Percentiles rank a stretch among this genome's conserved stretches.
phyloP scores from a whole-genome alignment of 1,284 basidiomycete genomes.

The Leccinum glutinopallens region DNA sequence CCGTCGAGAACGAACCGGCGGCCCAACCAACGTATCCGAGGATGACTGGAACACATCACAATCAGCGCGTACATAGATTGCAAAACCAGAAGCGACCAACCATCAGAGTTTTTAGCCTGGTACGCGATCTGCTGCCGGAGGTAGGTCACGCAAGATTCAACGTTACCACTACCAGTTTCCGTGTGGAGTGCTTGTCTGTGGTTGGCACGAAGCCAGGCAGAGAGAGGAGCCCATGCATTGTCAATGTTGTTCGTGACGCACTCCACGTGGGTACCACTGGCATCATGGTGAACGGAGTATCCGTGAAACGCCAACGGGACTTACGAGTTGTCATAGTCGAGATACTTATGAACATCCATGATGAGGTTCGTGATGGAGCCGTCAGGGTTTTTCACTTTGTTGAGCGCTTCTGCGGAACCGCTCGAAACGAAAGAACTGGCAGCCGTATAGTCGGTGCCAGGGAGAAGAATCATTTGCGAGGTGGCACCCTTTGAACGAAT shows the following conservation, averaged over 20 bases:
- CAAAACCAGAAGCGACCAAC: constrained; percentile 23
- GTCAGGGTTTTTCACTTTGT: constrained; percentile 54
- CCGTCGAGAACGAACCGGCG: constrained; percentile 39
- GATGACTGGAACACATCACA: constrained; percentile 32
- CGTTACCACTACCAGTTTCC: constrained; percentile 63
- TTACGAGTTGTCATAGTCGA: constrained; percentile 58
- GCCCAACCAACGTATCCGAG: constrained; percentile 51
- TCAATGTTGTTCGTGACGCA: constrained; percentile 57
- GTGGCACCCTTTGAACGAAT: constrained; percentile 50
- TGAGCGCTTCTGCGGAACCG: constrained; percentile 55
- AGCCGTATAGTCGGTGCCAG: constrained; percentile 55
- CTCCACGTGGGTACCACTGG: constrained; percentile 30
- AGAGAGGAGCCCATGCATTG: constrained; percentile 49
- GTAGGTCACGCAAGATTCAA: constrained; percentile 48
- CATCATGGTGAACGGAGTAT: constrained; percentile 19
- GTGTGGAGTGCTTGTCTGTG: constrained; percentile 62
- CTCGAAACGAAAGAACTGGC: constrained; percentile 53
- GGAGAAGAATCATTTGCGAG: constrained; percentile 55
- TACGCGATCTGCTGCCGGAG: constrained; percentile 53
- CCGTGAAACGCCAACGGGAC: constrained; percentile 16
- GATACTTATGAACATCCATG: constrained; percentile 68
- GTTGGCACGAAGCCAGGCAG: constrained; percentile 50
- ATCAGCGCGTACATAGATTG: constrained; percentile 13
- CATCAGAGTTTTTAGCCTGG: constrained; percentile 54
- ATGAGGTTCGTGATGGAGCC: constrained; percentile 51